These are phyloP conservation scores for Boletellus emodensis DNA, from an alignment of 768 basidiomycete species.

Conservation along the genomic window DNA sequence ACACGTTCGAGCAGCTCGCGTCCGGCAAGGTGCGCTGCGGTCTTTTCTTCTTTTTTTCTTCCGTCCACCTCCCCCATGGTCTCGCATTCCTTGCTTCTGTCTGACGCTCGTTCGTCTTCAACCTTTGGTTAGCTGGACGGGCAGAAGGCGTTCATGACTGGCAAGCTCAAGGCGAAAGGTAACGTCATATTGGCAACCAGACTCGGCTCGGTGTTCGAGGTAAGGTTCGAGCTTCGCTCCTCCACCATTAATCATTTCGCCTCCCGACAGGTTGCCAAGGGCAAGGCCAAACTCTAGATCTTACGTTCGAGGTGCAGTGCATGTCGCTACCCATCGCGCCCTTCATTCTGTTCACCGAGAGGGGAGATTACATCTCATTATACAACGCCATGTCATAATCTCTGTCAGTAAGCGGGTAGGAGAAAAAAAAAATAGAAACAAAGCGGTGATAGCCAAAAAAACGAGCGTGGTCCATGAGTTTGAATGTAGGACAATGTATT, in stretches of 20 bases:
- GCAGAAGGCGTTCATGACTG: slow-evolving; percentile 96
- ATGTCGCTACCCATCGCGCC: neutral
- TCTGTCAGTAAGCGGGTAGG: neutral
- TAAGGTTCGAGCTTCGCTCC: too few relatives aligned
- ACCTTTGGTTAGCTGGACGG: slow-evolving; percentile 59
- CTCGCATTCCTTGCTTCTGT: neutral
- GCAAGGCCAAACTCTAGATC: slow-evolving; percentile 41
- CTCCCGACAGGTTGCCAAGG: slow-evolving; percentile 23
- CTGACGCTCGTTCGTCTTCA: neutral
- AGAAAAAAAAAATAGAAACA: neutral
- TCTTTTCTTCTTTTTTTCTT: too few relatives aligned
- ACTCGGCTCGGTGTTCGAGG: slow-evolving; percentile 80
- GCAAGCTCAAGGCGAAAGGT: slow-evolving; percentile 87
- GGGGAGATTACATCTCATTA: slow-evolving; percentile 18
- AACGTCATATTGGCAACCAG: slow-evolving; percentile 95
- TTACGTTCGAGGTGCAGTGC: too few relatives aligned
- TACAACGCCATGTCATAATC: slow-evolving; percentile 7
- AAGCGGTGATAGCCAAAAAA: neutral
- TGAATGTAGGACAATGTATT: neutral
- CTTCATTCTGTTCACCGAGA: slow-evolving; percentile 6
- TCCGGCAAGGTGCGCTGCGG: slow-evolving; percentile 57
- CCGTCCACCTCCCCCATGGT: too few relatives aligned
- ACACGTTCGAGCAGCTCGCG: slow-evolving; percentile 68
- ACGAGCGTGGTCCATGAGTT: slow-evolving; percentile 6
- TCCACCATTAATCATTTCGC: neutral